phyloP scores from a whole-genome alignment of 495 filamentous ascomycete species.

The Aspergillus avenaceus region DNA sequence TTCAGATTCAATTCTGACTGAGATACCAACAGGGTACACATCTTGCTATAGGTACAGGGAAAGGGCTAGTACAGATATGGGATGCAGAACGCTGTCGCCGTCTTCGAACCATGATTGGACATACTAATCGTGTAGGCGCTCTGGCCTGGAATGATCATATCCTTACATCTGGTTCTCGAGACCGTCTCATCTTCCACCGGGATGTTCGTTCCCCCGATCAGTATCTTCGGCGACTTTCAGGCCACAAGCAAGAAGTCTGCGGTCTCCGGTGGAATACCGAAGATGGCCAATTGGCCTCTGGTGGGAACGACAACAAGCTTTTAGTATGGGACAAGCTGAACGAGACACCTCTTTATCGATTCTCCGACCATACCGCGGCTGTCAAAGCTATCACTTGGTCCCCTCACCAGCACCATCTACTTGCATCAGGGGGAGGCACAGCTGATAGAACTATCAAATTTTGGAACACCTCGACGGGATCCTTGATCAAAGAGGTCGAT shows the following conservation, averaged over 20 bases:
- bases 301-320: conserved; percentile 96
- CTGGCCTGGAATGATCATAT: conserved; percentile 98
- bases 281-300: conserved; percentile 90
- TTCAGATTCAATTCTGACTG: conserved; percentile 5
- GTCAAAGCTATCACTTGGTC: conserved; percentile 99
- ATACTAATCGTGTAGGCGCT: conserved; percentile 84
- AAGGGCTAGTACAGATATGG: conserved; percentile 96
- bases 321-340: conserved; percentile 96
- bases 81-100: conserved; percentile 82
- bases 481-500: conserved; percentile 78
- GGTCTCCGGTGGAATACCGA: conserved; percentile 97
- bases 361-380: conserved; percentile 87
- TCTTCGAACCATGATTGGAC: conserved; percentile 92
- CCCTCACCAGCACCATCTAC: conserved; percentile 85
- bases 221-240: conserved; percentile 72
- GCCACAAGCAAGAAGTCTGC: conserved; percentile 98
- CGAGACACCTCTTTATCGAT: conserved; percentile 84
- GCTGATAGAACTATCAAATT: conserved; percentile 96
- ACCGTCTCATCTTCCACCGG: conserved; percentile 89
- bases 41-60: conserved; percentile 87
- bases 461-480: conserved; percentile 84
- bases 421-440: conserved; percentile 95
- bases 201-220: conserved; percentile 94
- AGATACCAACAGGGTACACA: conserved; percentile 67
- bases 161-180: conserved; percentile 88